Evolutionary conservation across 2,329 filamentous ascomycete genomes (phyloP), one percentile per base, ranked within the genome.

Genomic region (Aspergillus sp.): DNA sequence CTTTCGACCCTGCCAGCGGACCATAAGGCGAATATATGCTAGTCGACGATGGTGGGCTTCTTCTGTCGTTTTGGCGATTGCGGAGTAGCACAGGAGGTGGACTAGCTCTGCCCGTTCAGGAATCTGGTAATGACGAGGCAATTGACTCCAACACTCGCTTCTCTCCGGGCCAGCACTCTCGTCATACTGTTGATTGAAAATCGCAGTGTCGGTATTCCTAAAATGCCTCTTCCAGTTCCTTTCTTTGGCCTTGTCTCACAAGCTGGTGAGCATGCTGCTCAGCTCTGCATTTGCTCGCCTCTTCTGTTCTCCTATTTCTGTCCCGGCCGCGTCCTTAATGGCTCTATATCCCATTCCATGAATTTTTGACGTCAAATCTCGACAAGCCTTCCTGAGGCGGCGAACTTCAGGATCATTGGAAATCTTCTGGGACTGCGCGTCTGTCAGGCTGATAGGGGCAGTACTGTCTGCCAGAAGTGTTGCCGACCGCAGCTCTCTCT

Each of bases 131-230:
- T 38, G 8, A 27, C 28, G 34, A 36, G 19, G 41, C 12, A 10
- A 32, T 12, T 39, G 10, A 33, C n/a, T n/a, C 26, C 29, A 30
- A 26, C 29, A 27, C 29, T 45, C 12, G 4, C 30, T 45, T 8
- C 33, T 39, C 30, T 40, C 2, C 19, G 8, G 6, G 3, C 4
- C 4, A 40, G 34, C 36, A 12, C 34, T 3, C n/a, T 43, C 33
- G n/a, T 52, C 19, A 40, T 55, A 47, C 33, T 44, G 43, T 30
- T 47, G 42, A 42, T 59, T 57, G 36, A 62, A 53, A 47, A 54
- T 48, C 12, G 48, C 48, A 2, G 51, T 56, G 40, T 59, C 49
- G 2, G 45, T 46, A 43, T 56, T 45, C n/a, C 46, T 42, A 47
- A 60, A 61, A 46, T 57, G 46, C 41, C 50, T 47, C 39, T 52